Conservation (phyloP, 2,329 filamentous ascomycete genomes). For the Trichoderma semiorbis region DNA sequence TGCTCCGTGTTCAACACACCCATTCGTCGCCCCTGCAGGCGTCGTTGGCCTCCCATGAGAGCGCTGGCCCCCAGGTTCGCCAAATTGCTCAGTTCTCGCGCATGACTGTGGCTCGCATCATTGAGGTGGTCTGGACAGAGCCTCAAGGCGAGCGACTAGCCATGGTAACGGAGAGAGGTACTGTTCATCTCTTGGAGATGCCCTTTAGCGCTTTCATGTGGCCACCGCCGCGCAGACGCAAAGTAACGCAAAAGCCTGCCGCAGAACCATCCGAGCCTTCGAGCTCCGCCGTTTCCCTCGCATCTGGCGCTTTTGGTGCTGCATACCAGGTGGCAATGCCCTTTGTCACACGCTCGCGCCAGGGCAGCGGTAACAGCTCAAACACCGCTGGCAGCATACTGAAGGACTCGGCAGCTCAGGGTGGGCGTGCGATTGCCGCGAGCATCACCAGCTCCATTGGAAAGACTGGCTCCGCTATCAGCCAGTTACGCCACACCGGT, state of each 20-base stretch:
- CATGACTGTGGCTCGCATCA: slow-evolving; percentile 85
- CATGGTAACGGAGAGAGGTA: slow-evolving; percentile 91
- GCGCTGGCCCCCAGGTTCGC: slow-evolving; percentile 61
- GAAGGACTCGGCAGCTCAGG: slow-evolving; percentile 63
- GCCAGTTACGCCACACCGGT: slow-evolving; percentile 67
- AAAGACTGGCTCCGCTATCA: slow-evolving; percentile 67
- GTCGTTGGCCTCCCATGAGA: slow-evolving; percentile 41
- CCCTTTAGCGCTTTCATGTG: slow-evolving; percentile 79
- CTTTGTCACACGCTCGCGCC: slow-evolving; percentile 53
- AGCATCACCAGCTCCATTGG: slow-evolving; percentile 72
- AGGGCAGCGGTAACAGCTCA: slow-evolving; percentile 41
- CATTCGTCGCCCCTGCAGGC: slow-evolving; percentile 59
- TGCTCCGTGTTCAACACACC: slow-evolving; percentile 63
- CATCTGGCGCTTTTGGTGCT: slow-evolving; percentile 67
- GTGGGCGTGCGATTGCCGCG: slow-evolving; percentile 67
- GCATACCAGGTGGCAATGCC: slow-evolving; percentile 66
- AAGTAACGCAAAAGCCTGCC: slow-evolving; percentile 41
- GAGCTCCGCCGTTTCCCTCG: slow-evolving; percentile 61
- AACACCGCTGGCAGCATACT: slow-evolving; percentile 42
- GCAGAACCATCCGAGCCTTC: slow-evolving; percentile 48
- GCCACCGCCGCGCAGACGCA: slow-evolving; percentile 67
- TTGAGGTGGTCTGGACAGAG: slow-evolving; percentile 84
- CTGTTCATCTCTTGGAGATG: slow-evolving; percentile 87
- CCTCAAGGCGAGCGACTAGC: slow-evolving; percentile 79
- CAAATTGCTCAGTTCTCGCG: slow-evolving; percentile 86